A percentile compares a stretch with the other conserved stretches of the same genome.
Evolutionary conservation across 2,329 filamentous ascomycete genomes (phyloP).

Genomic region (Neonectria ditissima): DNA sequence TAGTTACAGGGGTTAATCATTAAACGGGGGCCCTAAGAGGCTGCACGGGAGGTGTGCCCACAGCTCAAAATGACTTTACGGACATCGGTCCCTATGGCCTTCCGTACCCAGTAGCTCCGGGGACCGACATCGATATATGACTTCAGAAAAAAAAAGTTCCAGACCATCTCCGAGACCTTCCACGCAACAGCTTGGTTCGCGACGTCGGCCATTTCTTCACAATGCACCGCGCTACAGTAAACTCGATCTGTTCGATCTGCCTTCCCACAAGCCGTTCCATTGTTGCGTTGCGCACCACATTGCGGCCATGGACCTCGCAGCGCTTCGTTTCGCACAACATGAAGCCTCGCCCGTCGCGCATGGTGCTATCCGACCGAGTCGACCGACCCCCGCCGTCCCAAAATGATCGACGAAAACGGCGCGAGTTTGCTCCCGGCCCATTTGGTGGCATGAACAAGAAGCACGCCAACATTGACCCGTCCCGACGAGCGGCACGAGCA

Average conservation of each 20-base stretch:
- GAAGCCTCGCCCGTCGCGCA: slow-evolving; percentile 62
- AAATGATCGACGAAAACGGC: slow-evolving; percentile 52
- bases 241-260: slow-evolving; percentile 43
- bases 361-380: slow-evolving; percentile 69
- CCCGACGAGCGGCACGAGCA: slow-evolving; percentile 34
- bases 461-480: slow-evolving; percentile 54
- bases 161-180: slow-evolving; percentile 6
- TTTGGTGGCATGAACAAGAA: slow-evolving; percentile 69
- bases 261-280: slow-evolving; percentile 30
- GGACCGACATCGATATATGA: background rate
- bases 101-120: slow-evolving; percentile 9
- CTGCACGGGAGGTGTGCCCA: too few species aligned
- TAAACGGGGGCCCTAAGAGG: too few species aligned
- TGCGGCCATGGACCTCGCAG: slow-evolving; percentile 51
- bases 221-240: slow-evolving; percentile 41
- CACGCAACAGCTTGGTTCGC: slow-evolving; percentile 11
- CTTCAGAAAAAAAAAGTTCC: slow-evolving; percentile 5
- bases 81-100: too few species aligned
- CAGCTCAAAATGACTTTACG: too few species aligned
- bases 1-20: too few species aligned
- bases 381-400: slow-evolving; percentile 53
- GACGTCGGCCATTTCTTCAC: slow-evolving; percentile 9
- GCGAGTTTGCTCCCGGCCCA: slow-evolving; percentile 58
- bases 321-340: slow-evolving; percentile 52
- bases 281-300: slow-evolving; percentile 25